These are phyloP conservation scores for Boletus bicolor DNA, from an alignment of 768 basidiomycete species.

Conservation along the genomic window DNA sequence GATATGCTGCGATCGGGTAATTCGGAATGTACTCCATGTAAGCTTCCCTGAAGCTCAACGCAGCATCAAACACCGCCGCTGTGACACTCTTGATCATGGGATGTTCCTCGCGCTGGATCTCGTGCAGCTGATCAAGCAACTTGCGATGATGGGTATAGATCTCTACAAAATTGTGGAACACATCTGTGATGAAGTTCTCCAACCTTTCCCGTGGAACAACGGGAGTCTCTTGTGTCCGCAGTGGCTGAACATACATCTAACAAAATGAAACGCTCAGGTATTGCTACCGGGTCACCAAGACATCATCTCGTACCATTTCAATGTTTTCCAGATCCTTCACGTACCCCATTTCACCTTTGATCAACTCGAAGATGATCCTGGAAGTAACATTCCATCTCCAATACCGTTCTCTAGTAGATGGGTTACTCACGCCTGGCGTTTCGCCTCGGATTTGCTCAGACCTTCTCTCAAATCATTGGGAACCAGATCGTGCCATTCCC, in stretches of 20 bases:
- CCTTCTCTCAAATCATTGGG: constrained; percentile 56
- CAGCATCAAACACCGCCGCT: constrained; percentile 82
- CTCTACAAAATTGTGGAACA: constrained; percentile 85
- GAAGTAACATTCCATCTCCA: not conserved
- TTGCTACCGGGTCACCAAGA: constrained; percentile 17
- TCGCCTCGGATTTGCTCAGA: constrained; percentile 71
- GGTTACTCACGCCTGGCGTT: constrained; percentile 74
- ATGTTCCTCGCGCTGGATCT: constrained; percentile 86
- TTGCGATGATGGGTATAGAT: constrained; percentile 71
- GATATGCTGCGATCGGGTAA: constrained; percentile 86
- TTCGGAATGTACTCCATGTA: constrained; percentile 94
- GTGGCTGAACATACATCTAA: constrained; percentile 79
- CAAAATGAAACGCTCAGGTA: constrained; percentile 4
- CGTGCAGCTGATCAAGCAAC: constrained; percentile 77
- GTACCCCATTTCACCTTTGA: constrained; percentile 94
- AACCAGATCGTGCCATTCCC: constrained; percentile 91
- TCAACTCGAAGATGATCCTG: constrained; percentile 90
- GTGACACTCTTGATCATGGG: constrained; percentile 77
- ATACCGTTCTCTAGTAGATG: not conserved
- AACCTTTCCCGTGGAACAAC: constrained; percentile 72
- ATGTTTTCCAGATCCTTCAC: constrained; percentile 90
- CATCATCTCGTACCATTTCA: constrained; percentile 48
- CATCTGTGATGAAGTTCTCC: constrained; percentile 76
- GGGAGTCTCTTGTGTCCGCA: constrained; percentile 70
- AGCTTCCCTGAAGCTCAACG: constrained; percentile 86